Conservation (phyloP, 345 rosid genomes). For the Sisymbrium irio region DNA sequence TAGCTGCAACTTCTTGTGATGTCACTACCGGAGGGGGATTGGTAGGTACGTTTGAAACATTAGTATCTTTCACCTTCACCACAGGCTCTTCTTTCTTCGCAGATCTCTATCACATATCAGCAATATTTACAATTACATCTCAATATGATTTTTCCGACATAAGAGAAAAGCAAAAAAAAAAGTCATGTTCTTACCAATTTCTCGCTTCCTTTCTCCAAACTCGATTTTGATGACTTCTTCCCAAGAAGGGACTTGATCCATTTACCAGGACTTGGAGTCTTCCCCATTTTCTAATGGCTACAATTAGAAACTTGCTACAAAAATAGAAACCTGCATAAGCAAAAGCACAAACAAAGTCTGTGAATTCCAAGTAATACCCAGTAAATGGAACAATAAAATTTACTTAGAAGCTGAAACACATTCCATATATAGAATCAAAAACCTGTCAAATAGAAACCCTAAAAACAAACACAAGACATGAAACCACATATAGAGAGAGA, state of each 20-base stretch:
- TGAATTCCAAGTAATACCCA: not conserved
- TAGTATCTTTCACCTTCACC: constrained; percentile 43
- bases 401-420: not conserved
- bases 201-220: constrained; percentile 46
- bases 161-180: not conserved
- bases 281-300: constrained; percentile 50
- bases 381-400: not conserved
- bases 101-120: constrained; percentile 44
- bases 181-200: constrained; percentile 39
- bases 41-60: constrained; percentile 31
- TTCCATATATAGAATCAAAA: not conserved
- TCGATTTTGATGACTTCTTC: constrained; percentile 68
- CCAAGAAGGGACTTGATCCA: constrained; percentile 73
- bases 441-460: constrained; percentile 21
- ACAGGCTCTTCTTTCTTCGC: constrained; percentile 49
- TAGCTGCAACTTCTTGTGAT: constrained; percentile 33
- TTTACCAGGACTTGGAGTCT: constrained; percentile 72
- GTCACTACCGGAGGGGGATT: constrained; percentile 30
- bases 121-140: constrained; percentile 3
- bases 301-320: constrained; percentile 1
- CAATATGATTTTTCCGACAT: not conserved
- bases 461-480: constrained; percentile 14
- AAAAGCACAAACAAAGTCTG: not conserved
- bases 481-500: constrained; percentile 4
- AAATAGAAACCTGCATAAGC: constrained; percentile 26